Conservation (phyloP, 441 rosid genomes). For the Brassica hybrid region DNA sequence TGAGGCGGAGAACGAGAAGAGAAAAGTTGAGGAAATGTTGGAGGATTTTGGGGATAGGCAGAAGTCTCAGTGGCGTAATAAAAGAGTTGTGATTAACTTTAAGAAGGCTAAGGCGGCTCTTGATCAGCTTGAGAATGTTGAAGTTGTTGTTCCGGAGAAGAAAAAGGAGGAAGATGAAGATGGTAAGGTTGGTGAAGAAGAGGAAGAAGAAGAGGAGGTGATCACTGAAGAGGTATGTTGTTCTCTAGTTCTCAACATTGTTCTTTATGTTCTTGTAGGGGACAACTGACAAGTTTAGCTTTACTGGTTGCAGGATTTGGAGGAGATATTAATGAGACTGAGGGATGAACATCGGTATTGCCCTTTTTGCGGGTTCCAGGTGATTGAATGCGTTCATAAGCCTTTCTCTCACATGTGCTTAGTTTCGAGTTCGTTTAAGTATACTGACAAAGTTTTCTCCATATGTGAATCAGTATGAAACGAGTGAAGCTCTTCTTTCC, state of each 20-base stretch:
- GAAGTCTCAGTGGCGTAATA: slow-evolving; percentile 79
- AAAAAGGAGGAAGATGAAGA: slow-evolving; percentile 67
- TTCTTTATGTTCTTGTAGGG: slow-evolving; percentile 2
- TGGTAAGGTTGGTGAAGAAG: slow-evolving; percentile 5
- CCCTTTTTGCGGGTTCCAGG: slow-evolving; percentile 89
- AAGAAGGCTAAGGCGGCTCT: slow-evolving; percentile 84
- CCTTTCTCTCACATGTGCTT: not conserved
- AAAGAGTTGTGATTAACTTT: slow-evolving; percentile 69
- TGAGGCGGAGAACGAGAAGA: slow-evolving; percentile 59
- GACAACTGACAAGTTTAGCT: slow-evolving; percentile 2
- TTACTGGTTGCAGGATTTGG: slow-evolving; percentile 73
- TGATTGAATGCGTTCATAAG: slow-evolving; percentile 28
- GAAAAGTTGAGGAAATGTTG: slow-evolving; percentile 69
- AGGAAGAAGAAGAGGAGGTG: slow-evolving; percentile 71
- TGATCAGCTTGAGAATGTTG: slow-evolving; percentile 87
- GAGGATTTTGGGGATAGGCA: slow-evolving; percentile 81
- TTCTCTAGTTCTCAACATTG: not conserved
- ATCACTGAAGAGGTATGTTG: slow-evolving; percentile 78
- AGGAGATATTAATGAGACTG: slow-evolving; percentile 69
- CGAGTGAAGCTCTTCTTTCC: slow-evolving; percentile 71
- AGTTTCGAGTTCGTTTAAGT: not conserved
- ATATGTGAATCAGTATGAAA: slow-evolving; percentile 24
- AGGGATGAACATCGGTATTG: slow-evolving; percentile 82
- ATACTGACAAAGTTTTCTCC: not conserved
- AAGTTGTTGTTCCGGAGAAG: slow-evolving; percentile 71